Base-by-base conservation (phyloP, 768 basidiomycete genomes). In the Candolleomyces aberdarensis region DNA sequence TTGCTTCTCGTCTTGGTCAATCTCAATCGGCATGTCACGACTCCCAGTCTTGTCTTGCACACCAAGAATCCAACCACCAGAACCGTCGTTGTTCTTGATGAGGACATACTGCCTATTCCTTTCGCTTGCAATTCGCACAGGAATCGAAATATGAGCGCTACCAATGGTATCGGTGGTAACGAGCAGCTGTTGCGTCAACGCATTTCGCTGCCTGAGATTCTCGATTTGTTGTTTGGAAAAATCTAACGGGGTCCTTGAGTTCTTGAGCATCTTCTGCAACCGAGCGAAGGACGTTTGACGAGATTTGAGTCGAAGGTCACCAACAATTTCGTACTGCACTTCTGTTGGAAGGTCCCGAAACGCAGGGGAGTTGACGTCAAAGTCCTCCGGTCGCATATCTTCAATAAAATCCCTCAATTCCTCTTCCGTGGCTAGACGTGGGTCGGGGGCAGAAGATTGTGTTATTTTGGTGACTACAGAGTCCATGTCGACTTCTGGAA, bases 281-380 rank as follows among this genome's bases (percentile, higher is more conserved):
- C 97, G 91, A 36, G 86, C 87, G 75, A 96, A 90, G 9, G 94
- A 96, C 13, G 93, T 96, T 74, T 98, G 96, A 3, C 97, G 84
- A 1, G 96, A 98, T 73, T 94, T 95, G 59, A 97, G 80, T 3
- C 97, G 86, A 52, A 98, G 79, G 76, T 99, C 97, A 57, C 96
- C 96, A 39, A 98, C 88, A 65, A 99, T 96, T 76, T 99, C 97
- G 74, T 98, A 99, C 67, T 99, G 94, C 20, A 97, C 86, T 72
- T 98, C 96, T 0, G 94, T 96, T 2, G 97, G 96, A 3, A 98
- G 84, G 63, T 93, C 91, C 22, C 88, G 85, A 71, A 99, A 99
- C 19, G 88, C 92, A 5, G 92, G 83, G 1, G 95, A 95, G 17
- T 87, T 83, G 58, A 97, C 84, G 69, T 98, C 96, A 66, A 98